Conservation (phyloP, 306 rosid species). For the Carpinus fangiana region DNA sequence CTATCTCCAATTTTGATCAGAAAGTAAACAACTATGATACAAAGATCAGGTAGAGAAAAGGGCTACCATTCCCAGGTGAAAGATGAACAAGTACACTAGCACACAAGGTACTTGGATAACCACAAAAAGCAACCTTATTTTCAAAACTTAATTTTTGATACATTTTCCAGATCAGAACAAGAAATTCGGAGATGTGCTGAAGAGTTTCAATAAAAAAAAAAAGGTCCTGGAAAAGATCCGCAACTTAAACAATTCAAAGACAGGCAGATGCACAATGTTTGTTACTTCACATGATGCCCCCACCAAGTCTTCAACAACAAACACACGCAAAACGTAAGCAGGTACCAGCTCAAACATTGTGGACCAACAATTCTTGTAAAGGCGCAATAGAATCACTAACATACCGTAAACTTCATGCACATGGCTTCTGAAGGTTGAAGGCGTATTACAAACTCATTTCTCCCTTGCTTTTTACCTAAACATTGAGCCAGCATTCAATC, state of each 20-base stretch:
- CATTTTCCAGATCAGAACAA: neutral
- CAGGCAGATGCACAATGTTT: neutral
- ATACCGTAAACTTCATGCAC: slow-evolving; percentile 86
- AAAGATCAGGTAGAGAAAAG: too few relatives aligned
- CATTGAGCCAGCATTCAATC: slow-evolving; percentile 14
- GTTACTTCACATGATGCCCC: neutral
- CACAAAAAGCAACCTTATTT: neutral
- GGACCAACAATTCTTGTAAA: slow-evolving; percentile 7
- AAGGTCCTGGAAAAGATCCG: neutral
- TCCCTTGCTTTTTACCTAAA: slow-evolving; percentile 86
- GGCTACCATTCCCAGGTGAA: neutral
- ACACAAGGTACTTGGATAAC: neutral
- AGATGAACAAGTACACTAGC: neutral
- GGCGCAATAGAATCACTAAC: slow-evolving; percentile 26
- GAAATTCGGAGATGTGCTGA: neutral
- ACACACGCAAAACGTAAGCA: neutral
- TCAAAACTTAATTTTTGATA: neutral
- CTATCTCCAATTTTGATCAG: too few relatives aligned
- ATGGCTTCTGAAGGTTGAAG: slow-evolving; percentile 86
- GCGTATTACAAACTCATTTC: slow-evolving; percentile 88
- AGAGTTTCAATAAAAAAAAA: neutral
- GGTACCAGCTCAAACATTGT: slow-evolving; percentile 31
- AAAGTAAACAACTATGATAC: too few relatives aligned
- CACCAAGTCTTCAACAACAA: neutral
- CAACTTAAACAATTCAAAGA: neutral